Base-by-base conservation (phyloP, 805 yeast genomes). In the Lachancea sp. region DNA sequence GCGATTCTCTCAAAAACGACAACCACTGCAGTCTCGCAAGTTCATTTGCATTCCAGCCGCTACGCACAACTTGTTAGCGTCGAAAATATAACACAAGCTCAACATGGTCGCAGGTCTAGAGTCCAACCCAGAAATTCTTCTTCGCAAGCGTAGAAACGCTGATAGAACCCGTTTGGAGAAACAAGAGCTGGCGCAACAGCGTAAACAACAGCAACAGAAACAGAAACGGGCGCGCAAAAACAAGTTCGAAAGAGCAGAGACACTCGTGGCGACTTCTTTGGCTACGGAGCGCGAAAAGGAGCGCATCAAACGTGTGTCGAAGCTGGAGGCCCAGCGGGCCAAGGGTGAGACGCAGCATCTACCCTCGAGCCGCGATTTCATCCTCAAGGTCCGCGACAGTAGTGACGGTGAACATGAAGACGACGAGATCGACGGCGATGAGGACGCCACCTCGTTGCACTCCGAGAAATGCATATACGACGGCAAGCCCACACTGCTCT, bases 61-160 rank as follows among this genome's bases (percentile, higher is more conserved):
- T 22, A 22, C 8, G 4, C 25, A 22, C 25, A 6, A 22, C 25
- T 6, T 22, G 8, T n/a, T n/a, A n/a, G n/a, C n/a, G n/a, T n/a
- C n/a, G n/a, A n/a, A n/a, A n/a, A n/a, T n/a, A n/a, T n/a, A n/a
- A n/a, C 8, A 22, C 36, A 17, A 6, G 7, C 20, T n/a, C n/a
- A 19, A 35, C 10, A 40, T 40, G 43, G 43, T 40, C 12, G 37
- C 43, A 20, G 43, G 43, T 33, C 37, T 79, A 42, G 78, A 82
- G 60, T 73, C 83, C 20, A 83, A 81, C 59, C 91, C 93, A 32
- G 93, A 85, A 63, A 73, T 85, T 45, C 77, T 85, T 54, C 73
- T 85, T 50, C 79, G 81, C 59, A 85, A 85, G 70, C 79, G 95
- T 68, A 85, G 84, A 70, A 77, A 82, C 59, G 84, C 82, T 48